phyloP scores from a whole-genome alignment of 306 rosid genomes.

The Prinsepia uniflora region DNA sequence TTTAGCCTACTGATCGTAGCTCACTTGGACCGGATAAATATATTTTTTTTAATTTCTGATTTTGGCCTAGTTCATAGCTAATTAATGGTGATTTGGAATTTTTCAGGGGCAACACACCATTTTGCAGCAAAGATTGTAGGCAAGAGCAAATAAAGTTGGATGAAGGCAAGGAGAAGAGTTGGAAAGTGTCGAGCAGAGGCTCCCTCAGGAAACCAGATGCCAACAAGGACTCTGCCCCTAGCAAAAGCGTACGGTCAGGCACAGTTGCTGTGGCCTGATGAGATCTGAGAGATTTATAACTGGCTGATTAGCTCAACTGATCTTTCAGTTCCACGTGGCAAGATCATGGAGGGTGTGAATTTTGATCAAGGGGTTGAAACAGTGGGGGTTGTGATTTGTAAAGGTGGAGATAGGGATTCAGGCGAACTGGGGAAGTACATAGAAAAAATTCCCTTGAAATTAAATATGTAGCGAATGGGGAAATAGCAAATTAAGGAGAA shows the following conservation, averaged over 20 bases:
- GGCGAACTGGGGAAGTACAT: neutral
- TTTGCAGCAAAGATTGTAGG: conserved; percentile 91
- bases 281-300: neutral
- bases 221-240: conserved; percentile 43
- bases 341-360: neutral
- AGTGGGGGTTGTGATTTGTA: neutral
- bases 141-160: conserved; percentile 78
- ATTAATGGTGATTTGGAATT: neutral
- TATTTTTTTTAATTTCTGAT: too few species aligned
- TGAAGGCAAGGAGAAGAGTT: conserved; percentile 62
- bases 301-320: neutral
- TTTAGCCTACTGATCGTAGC: too few species aligned
- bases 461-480: neutral
- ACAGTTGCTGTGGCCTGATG: conserved; percentile 68
- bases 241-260: conserved; percentile 55
- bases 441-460: too few species aligned
- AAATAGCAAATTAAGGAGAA: neutral
- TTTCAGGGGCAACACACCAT: conserved; percentile 94
- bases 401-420: neutral
- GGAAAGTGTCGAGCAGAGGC: conserved; percentile 53
- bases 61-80: neutral
- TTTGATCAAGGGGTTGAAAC: neutral
- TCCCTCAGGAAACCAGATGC: conserved; percentile 53
- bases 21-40: too few species aligned
- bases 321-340: conserved; percentile 6